These are phyloP conservation scores for Stagonosporopsis vannaccii DNA, from an alignment of 2,329 filamentous ascomycete genomes.

Conservation along the genomic window DNA sequence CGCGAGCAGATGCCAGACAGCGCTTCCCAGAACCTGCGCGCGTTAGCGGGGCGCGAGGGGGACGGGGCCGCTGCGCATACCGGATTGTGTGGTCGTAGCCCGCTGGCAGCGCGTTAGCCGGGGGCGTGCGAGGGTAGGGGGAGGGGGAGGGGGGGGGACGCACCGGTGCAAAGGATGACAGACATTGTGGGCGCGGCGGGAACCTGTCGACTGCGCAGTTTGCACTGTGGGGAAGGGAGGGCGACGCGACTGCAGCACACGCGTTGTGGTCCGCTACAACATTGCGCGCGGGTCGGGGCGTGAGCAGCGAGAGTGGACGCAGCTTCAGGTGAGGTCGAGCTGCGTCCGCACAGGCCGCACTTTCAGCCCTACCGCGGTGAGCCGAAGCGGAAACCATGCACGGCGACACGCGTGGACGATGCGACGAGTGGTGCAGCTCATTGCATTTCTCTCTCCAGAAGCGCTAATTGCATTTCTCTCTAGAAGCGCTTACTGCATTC, in stretches of 20 bases:
- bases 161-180: constrained; percentile 72
- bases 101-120: constrained; percentile 55
- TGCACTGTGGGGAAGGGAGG: background rate
- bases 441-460: constrained; percentile 12
- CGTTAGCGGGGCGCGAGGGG: constrained; percentile 17
- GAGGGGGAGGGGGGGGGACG: constrained; percentile 40
- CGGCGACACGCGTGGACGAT: no score
- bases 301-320: background rate
- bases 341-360: constrained; percentile 8
- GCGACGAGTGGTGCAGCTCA: background rate
- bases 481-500: no score
- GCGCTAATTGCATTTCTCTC: no score
- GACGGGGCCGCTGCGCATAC: constrained; percentile 52
- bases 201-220: background rate
- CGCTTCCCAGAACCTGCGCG: constrained; percentile 90
- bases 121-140: constrained; percentile 23
- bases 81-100: constrained; percentile 80
- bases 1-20: constrained; percentile 97
- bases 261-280: background rate
- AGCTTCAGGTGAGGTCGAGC: constrained; percentile 13
- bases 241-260: constrained; percentile 11
- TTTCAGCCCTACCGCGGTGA: constrained; percentile 27
- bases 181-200: constrained; percentile 59
- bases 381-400: constrained; percentile 3
- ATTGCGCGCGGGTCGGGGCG: constrained; percentile 1